These are phyloP conservation scores for Starmerella powellii DNA, from an alignment of 805 yeast species.

Conservation along the genomic window DNA sequence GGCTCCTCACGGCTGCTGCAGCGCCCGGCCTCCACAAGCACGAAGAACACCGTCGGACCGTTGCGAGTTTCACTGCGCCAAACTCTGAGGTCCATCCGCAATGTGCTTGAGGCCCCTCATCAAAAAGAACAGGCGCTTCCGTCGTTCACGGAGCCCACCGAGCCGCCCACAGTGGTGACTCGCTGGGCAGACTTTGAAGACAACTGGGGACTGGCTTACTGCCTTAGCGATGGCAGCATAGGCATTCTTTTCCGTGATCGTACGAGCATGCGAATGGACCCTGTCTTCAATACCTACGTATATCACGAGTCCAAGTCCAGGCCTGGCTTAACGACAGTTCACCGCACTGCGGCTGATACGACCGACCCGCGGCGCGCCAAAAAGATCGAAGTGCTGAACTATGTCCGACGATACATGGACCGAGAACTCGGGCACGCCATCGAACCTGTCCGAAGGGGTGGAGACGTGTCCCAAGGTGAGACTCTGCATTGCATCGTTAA, in stretches of 20 bases:
- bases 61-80: slow-evolving; percentile 13
- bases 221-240: slow-evolving; percentile 74
- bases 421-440: slow-evolving; percentile 59
- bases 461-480: slow-evolving; percentile 28
- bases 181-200: slow-evolving; percentile 98
- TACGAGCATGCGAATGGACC: slow-evolving; percentile 61
- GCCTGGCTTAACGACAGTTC: slow-evolving; percentile 20
- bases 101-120: not conserved
- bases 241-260: slow-evolving; percentile 85
- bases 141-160: slow-evolving; percentile 1
- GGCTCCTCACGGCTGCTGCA: slow-evolving; percentile 8
- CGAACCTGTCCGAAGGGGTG: slow-evolving; percentile 42
- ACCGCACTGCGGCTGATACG: slow-evolving; percentile 34
- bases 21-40: slow-evolving; percentile 12
- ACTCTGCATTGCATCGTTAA: slow-evolving; percentile 76
- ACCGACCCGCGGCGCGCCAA: slow-evolving; percentile 29
- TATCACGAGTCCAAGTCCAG: slow-evolving; percentile 46
- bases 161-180: slow-evolving; percentile 31
- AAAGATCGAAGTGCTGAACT: slow-evolving; percentile 74
- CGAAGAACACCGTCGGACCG: slow-evolving; percentile 8
- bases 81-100: slow-evolving; percentile 7
- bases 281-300: slow-evolving; percentile 39
- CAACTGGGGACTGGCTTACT: slow-evolving; percentile 90
- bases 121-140: not conserved
- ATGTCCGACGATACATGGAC: slow-evolving; percentile 85